Conservation (phyloP, 345 rosid species). For the Populus simonii region DNA sequence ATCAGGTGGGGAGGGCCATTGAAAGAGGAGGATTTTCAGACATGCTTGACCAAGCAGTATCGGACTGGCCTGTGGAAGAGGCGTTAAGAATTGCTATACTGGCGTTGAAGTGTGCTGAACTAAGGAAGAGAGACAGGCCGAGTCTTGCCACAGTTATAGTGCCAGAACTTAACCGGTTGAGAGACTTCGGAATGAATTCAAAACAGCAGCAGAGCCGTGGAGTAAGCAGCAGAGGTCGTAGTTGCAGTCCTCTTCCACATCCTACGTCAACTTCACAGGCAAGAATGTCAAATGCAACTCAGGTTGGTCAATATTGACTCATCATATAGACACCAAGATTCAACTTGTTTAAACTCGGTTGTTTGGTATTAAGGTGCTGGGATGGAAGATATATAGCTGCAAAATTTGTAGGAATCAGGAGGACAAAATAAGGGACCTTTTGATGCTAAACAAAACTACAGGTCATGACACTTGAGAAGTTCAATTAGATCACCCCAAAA, state of each 20-base stretch:
- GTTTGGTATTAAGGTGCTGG: background rate
- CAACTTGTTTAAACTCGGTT: background rate
- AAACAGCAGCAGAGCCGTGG: conserved; percentile 8
- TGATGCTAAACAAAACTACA: background rate
- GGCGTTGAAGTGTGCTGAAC: conserved; percentile 61
- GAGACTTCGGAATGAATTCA: conserved; percentile 34
- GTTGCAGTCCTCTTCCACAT: conserved; percentile 2
- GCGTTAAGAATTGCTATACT: conserved; percentile 56
- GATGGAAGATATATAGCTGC: background rate
- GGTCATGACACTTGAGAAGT: background rate
- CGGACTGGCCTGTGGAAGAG: conserved; percentile 80
- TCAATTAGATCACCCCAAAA: background rate
- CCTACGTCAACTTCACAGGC: conserved; percentile 9
- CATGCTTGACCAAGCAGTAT: conserved; percentile 58
- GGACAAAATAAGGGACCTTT: background rate
- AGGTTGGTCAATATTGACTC: conserved; percentile 21
- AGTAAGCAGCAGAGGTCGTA: background rate
- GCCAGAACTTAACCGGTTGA: conserved; percentile 67
- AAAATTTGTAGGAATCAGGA: background rate
- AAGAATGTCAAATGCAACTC: conserved; percentile 5
- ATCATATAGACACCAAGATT: background rate
- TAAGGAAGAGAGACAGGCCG: conserved; percentile 82
- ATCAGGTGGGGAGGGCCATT: conserved; percentile 63
- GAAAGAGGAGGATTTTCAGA: conserved; percentile 58
- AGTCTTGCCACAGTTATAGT: conserved; percentile 63